Base-by-base conservation (phyloP, 331 rosid species). In the Phaseolus coccineus region DNA sequence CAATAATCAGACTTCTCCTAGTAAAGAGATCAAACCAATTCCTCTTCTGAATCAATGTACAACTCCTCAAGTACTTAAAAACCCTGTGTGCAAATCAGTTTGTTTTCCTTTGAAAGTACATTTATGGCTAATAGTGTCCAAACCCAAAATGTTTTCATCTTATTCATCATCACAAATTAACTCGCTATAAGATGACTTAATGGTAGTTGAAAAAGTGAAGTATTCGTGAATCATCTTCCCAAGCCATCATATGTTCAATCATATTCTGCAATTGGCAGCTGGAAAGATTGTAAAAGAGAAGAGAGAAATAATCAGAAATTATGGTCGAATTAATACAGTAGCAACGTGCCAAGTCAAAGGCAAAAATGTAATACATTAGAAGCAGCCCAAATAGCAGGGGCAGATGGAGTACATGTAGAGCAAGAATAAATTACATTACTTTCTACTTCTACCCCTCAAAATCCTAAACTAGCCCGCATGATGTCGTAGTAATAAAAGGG, bases 241-340 rank as follows among this genome's bases (percentile, higher is more conserved):
- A 76, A 25, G 71, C 74, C 25, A 63, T 77, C 75, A n/a, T 31
- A 9, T 11, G 75, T 68, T 6, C 52, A 73, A 68, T 78, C 92
- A 92, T 81, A 92, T 92, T 76, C 97, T 85, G 82, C 97, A 92
- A 85, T 89, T 90, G 80, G 94, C 92, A 85, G 92, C 97, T 92
- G 92, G 46, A 84, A 11, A 78, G 51, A 75, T 79, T 74, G 74
- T 7, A 71, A 48, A 68, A 8, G 27, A 79, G 74, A 56, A 57
- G 69, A 55, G 28, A 78, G 44, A 44, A 12, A 58, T 9, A 53
- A 39, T 44, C 5, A 24, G 4, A 33, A 77, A 71, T 42, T 44
- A 76, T 70, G 9, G 28, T 56, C 22, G 39, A 44, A 27, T 31
- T 44, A 77, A 16, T 39, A 12, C 3, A 51, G 27, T 46, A 69